Evolutionary conservation across 352 stramenopile genomes (phyloP), one percentile per base, ranked within the genome.

Genomic region (Phytophthora brassicae): DNA sequence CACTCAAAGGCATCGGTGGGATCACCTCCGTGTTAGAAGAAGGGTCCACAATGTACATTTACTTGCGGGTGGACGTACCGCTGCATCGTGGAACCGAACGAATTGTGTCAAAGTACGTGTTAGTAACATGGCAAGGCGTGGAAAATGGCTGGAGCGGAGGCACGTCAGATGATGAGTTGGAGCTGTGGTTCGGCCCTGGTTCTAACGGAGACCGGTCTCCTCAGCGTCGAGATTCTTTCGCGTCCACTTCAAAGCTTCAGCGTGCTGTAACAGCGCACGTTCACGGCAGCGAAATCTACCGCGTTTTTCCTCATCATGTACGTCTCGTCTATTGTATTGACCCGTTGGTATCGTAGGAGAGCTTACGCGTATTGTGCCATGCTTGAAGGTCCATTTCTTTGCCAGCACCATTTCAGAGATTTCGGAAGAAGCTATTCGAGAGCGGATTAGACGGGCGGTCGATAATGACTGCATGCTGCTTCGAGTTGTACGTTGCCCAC

Each of bases 301-400:
- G 78, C n/a, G 86, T 96, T 24, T 96, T 96, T 45, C 87, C 86
- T 6, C 87, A 96, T 19, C 85, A 96, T 64, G 86, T 95, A 81
- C 44, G 77, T 62, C 22, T 13, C 38, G 33, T 28, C 8, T 31
- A 31, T 31, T 31, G 26, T 31, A 31, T 31, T n/a, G n/a, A n/a
- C n/a, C n/a, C n/a, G n/a, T n/a, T n/a, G n/a, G 26, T 8, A 31
- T 31, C 8, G 26, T 31, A 4, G 26, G 26, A 31, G 26, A 31
- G 26, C 26, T 31, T 31, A 31, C 52, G 13, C 11, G 20, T 42
- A 42, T 2, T 42, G 12, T 42, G 35, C 12, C 28, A 17, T 35
- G 44, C 13, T 17, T 48, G 4, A 39, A 95, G 85, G 84, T 96
- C 16, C 87, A 96, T 52, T 94, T 96, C 60, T 94, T 88, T 60